Percentiles rank a stretch among this genome's conserved stretches.
These are phyloP conservation scores for Aphanomyces invadans DNA, from an alignment of 352 stramenopile genomes.

Conservation along the genomic window DNA sequence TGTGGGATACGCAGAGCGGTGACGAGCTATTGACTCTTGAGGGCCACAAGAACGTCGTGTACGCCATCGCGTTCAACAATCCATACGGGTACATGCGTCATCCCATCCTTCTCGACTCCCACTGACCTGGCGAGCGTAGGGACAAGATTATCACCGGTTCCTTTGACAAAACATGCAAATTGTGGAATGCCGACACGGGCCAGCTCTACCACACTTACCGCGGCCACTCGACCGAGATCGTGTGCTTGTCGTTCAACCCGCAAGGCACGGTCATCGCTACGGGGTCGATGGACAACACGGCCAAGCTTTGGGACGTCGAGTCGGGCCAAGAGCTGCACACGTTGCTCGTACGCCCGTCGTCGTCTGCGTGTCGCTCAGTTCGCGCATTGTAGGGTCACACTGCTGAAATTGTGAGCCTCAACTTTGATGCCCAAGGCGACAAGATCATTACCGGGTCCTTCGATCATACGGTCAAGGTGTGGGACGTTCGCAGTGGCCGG, in stretches of 20 bases:
- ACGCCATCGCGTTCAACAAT: conserved; percentile 96
- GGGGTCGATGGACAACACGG: conserved; percentile 91
- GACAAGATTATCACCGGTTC: conserved; percentile 94
- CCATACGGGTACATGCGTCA: conserved; percentile 77
- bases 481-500: conserved; percentile 71
- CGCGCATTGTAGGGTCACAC: conserved; percentile 62
- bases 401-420: conserved; percentile 91
- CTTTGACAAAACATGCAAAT: conserved; percentile 95
- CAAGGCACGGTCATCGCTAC: conserved; percentile 87
- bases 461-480: conserved; percentile 92
- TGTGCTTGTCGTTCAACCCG: conserved; percentile 94
- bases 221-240: conserved; percentile 93
- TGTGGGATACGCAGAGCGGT: conserved; percentile 92
- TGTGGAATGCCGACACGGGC: conserved; percentile 92
- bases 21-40: conserved; percentile 91
- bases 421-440: conserved; percentile 91
- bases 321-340: conserved; percentile 91
- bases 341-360: conserved; percentile 40
- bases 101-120: conserved; percentile 18
- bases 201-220: conserved; percentile 92
- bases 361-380: neutral
- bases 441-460: conserved; percentile 93
- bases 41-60: conserved; percentile 95
- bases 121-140: too few species aligned
- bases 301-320: conserved; percentile 94